Evolutionary conservation across 108 stramenopile genomes (phyloP), one percentile per base, ranked within the genome.

Genomic region (Skeletonema marinoi): DNA sequence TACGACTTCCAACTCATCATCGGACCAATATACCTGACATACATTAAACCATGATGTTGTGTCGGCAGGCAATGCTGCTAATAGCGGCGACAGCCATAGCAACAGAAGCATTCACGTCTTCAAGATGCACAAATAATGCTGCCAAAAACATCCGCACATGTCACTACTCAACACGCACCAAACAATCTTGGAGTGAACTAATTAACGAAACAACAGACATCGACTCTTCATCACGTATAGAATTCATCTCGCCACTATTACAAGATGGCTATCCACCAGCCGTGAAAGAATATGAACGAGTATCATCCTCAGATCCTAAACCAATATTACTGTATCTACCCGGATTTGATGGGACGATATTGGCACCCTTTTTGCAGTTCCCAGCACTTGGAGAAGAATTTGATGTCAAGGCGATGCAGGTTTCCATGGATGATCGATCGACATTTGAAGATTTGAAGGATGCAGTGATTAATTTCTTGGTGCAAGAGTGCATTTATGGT

Each of bases 301-400:
- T 33, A 48, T 30, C 31, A 48, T 30, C 31, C 5, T 14, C 36
- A 3, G 68, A 65, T 36, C 35, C 50, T 6, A 95, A 95, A 60
- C 94, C 94, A 12, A 70, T 96, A 19, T 74, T 96, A 30, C 68
- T 96, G 4, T 96, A 93, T 62, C 84, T 96, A 3, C 95, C 95
- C 7, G 95, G 95, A 21, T 96, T 96, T 84, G 95, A 96, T 71
- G 95, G 95, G 32, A 92, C 92, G 54, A 85, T 83, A 35, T 60
- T 96, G 17, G 85, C 87, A 19, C 88, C 92, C 10, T 96, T 96
- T 67, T 63, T 96, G 6, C 95, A 96, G 71, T 91, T 88, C 68
- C 95, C 95, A 30, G 89, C 89, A 63, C 63, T 96, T 16, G 71
- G 83, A 16, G 87, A 86, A 59, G 80, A 82, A 50, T 96, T 96